Conservation (phyloP, 176 grass and related monocot species). For the Miscanthus lutarioriparius region DNA sequence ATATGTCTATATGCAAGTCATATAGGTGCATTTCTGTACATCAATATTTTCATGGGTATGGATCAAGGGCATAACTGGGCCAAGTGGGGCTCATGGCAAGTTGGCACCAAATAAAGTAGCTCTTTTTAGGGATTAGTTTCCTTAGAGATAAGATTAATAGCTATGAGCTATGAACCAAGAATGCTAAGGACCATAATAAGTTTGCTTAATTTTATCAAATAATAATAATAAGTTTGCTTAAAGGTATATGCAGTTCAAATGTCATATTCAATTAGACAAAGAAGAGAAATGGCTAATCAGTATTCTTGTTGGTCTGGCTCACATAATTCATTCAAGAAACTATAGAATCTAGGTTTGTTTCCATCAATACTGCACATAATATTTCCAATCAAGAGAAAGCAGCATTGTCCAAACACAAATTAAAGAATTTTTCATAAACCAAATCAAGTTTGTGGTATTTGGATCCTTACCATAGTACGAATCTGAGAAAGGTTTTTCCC, state of each 20-base stretch:
- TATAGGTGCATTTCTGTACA: conserved; percentile 8
- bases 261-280: conserved; percentile 12
- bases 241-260: conserved; percentile 23
- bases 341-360: conserved; percentile 7
- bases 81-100: neutral
- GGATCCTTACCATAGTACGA: neutral
- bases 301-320: neutral
- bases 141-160: neutral
- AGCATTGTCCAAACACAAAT: neutral
- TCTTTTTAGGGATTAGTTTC: neutral
- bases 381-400: conserved; percentile 1
- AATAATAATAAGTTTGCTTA: neutral
- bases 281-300: neutral
- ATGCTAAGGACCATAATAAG: neutral
- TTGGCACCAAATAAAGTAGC: neutral
- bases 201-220: neutral
- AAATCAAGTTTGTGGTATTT: conserved; percentile 14
- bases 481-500: neutral
- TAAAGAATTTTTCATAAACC: neutral
- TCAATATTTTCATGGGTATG: neutral
- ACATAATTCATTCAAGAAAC: neutral
- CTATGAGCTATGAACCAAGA: neutral
- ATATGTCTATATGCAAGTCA: neutral
- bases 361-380: neutral
- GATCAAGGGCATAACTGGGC: neutral